Evolutionary conservation across 805 yeast species (phyloP), one percentile per base, ranked within the genome.

Genomic region (Komagataella ulmi): DNA sequence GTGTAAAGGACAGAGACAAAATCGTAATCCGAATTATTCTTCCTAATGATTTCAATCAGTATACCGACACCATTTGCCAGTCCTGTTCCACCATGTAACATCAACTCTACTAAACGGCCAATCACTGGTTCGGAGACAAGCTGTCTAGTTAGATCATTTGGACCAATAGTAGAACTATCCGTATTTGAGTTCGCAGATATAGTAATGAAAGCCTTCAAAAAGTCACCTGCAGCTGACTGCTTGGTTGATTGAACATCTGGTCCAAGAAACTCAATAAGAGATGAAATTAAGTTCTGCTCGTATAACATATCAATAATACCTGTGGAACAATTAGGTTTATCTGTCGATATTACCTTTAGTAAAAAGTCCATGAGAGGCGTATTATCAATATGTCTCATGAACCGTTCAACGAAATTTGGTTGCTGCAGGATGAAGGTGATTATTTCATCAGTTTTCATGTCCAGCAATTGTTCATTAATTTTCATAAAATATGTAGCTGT

Each of bases 1-100:
- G 87, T 83, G 65, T 81, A 83, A 58, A 86, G 70, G 19, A 95
- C 95, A 53, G 95, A 95, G 49, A 87, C 85, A 49, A 80, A 75
- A 67, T 93, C 99, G 66, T 93, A 93, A 65, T 93, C 99, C 0
- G 97, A 88, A 62, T 93, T 93, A 64, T 93, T 93, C 64, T 93
- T 93, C 61, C 99, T 78, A 53, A 93, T 93, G 46, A 93, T 78
- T 67, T 93, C 99, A 58, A 93, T 91, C 40, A 93, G 80, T 23
- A 93, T 88, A 5, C 97, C 95, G 36, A 93, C 99, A 60, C 96
- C 95, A 59, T 90, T 91, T 44, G 93, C 85, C 56, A 93, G 74
- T 1, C 97, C 95, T 40, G 90, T 83, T 48, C 96, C 95, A 52
- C 88, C 88, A 54, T 71, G 60, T 52, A 91, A 75, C 86, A 93